A percentile compares a stretch with the other conserved stretches of the same genome.
These are phyloP conservation scores for Fusarium concolor DNA, from an alignment of 2,329 filamentous ascomycete species.

Conservation along the genomic window DNA sequence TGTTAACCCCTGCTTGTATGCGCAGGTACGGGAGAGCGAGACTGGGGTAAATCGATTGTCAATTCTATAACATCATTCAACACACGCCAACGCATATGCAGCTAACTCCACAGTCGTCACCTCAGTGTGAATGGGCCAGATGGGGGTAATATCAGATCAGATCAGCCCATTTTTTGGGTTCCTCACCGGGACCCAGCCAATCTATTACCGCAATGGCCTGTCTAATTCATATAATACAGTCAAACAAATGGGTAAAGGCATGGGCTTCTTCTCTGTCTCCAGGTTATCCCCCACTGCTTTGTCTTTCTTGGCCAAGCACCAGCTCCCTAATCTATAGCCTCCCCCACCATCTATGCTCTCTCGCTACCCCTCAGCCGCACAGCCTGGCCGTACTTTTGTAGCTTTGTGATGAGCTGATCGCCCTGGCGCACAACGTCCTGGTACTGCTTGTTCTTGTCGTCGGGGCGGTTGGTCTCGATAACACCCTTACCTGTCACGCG, in stretches of 20 bases:
- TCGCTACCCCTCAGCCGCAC: slow-evolving; percentile 95
- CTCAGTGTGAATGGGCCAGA: slow-evolving; percentile 7
- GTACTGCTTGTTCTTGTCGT: slow-evolving; percentile 99
- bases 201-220: slow-evolving; percentile 42
- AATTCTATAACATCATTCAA: slow-evolving; percentile 12
- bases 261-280: slow-evolving; percentile 24
- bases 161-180: slow-evolving; percentile 31
- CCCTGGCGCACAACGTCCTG: slow-evolving; percentile 97
- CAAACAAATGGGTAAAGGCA: slow-evolving; percentile 38
- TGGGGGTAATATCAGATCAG: neutral
- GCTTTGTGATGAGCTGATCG: slow-evolving; percentile 96
- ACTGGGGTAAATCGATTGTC: slow-evolving; percentile 24
- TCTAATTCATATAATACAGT: slow-evolving; percentile 50
- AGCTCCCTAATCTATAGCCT: neutral
- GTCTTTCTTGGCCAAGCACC: slow-evolving; percentile 25
- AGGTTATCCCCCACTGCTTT: slow-evolving; percentile 13
- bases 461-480: slow-evolving; percentile 96
- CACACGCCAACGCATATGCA: neutral
- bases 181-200: slow-evolving; percentile 40
- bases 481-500: slow-evolving; percentile 95
- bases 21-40: slow-evolving; percentile 26
- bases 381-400: slow-evolving; percentile 98
- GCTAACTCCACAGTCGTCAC: slow-evolving; percentile 22
- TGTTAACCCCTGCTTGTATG: slow-evolving; percentile 18
- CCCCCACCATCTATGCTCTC: slow-evolving; percentile 64